Percentiles rank a stretch among this genome's conserved stretches.
Evolutionary conservation across 306 rosid genomes (phyloP).

Genomic region (Vigna trinervia): DNA sequence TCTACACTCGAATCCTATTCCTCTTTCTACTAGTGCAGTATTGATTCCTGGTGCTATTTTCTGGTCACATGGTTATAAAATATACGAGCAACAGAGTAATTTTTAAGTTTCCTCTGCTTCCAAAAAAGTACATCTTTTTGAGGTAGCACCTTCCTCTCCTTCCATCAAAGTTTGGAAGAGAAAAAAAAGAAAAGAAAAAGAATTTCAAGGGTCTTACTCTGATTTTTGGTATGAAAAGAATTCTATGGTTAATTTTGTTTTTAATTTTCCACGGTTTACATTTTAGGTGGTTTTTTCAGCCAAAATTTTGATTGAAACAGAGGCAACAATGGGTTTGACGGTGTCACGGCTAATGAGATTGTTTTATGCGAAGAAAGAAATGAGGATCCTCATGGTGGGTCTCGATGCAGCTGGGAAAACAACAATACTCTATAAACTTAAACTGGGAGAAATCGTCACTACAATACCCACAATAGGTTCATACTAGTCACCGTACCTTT

Average conservation of each 20-base stretch:
- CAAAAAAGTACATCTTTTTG: conserved; percentile 14
- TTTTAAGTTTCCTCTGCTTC: conserved; percentile 40
- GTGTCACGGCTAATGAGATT: conserved; percentile 70
- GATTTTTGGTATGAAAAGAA: background rate
- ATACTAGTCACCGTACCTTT: background rate
- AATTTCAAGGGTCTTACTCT: background rate
- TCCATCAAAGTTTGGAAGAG: conserved; percentile 20
- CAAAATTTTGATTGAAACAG: conserved; percentile 11
- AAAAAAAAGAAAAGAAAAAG: background rate
- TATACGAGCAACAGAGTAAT: conserved; percentile 8
- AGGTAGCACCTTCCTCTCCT: conserved; percentile 41
- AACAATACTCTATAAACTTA: conserved; percentile 78
- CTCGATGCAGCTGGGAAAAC: conserved; percentile 94
- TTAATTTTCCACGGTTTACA: background rate
- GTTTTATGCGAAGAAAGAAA: conserved; percentile 82
- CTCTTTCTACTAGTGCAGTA: conserved; percentile 36
- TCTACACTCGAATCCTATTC: conserved; percentile 63
- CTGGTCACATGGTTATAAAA: conserved; percentile 27
- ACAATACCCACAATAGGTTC: conserved; percentile 92
- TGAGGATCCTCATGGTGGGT: conserved; percentile 94
- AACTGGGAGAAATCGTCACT: conserved; percentile 87
- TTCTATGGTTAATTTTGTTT: background rate
- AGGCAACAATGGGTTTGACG: conserved; percentile 67
- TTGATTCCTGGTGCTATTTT: conserved; percentile 35
- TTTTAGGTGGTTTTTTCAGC: background rate